These are phyloP conservation scores for Starmerella bombi DNA, from an alignment of 805 yeast genomes.

Conservation along the genomic window DNA sequence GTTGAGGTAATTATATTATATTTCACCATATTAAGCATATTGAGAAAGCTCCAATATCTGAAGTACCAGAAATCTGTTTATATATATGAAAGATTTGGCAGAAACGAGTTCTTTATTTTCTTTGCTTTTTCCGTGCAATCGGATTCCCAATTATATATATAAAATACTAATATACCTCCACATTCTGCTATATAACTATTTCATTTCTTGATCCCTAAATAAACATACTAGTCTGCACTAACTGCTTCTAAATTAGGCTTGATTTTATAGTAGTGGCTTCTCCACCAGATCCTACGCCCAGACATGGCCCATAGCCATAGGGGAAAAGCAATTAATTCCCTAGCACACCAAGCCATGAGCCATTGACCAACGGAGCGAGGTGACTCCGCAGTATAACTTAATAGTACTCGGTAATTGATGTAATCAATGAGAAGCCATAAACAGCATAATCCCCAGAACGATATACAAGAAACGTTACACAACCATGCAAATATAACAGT, in stretches of 20 bases:
- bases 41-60: too few relatives aligned
- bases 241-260: conserved; percentile 63
- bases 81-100: too few relatives aligned
- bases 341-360: conserved; percentile 44
- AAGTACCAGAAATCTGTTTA: too few relatives aligned
- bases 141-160: too few relatives aligned
- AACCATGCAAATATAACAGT: conserved; percentile 29
- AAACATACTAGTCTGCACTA: not conserved
- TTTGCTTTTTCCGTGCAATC: too few relatives aligned
- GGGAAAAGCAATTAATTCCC: conserved; percentile 69
- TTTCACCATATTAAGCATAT: too few relatives aligned
- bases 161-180: too few relatives aligned
- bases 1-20: too few relatives aligned
- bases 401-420: conserved; percentile 33
- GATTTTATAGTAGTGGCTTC: conserved; percentile 64
- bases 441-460: conserved; percentile 32
- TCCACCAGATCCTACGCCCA: conserved; percentile 53
- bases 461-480: not conserved
- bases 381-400: conserved; percentile 5
- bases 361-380: conserved; percentile 22
- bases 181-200: too few relatives aligned
- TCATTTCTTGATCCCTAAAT: not conserved
- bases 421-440: conserved; percentile 58
- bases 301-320: conserved; percentile 70
- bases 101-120: too few relatives aligned